Conservation (phyloP, 2,329 filamentous ascomycete genomes). For the Nemania sp. region DNA sequence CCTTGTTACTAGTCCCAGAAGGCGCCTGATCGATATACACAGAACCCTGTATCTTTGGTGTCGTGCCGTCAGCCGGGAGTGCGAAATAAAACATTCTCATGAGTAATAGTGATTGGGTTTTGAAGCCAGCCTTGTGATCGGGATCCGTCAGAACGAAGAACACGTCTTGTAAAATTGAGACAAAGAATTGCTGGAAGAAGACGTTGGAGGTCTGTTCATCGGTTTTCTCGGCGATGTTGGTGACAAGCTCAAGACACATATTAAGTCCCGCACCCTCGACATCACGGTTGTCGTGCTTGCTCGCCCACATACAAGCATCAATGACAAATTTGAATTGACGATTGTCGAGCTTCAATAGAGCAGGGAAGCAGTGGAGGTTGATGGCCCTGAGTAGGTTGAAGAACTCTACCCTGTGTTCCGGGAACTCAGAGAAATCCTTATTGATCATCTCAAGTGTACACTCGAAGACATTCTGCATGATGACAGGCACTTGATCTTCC, state of each 20-base stretch:
- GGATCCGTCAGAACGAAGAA: constrained; percentile 98
- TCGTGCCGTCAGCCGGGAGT: constrained; percentile 67
- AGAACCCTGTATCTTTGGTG: constrained; percentile 87
- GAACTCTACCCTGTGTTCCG: constrained; percentile 98
- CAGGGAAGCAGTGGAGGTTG: constrained; percentile 95
- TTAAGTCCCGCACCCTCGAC: constrained; percentile 95
- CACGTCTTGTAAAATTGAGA: constrained; percentile 93
- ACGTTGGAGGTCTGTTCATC: constrained; percentile 84
- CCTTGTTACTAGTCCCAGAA: constrained; percentile 81
- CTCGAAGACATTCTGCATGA: constrained; percentile 98
- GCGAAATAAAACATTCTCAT: constrained; percentile 97
- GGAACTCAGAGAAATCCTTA: constrained; percentile 99
- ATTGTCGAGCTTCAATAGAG: constrained; percentile 90
- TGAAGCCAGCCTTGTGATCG: constrained; percentile 99
- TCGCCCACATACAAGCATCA: constrained; percentile 99
- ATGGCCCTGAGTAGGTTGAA: constrained; percentile 96
- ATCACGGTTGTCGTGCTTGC: constrained; percentile 98
- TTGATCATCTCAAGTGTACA: constrained; percentile 99
- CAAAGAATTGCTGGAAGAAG: constrained; percentile 98
- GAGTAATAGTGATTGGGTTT: constrained; percentile 91
- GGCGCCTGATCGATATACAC: constrained; percentile 89
- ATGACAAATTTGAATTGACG: constrained; percentile 99
- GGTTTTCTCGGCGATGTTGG: constrained; percentile 93
- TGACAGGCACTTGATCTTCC: constrained; percentile 96
- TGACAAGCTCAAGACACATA: constrained; percentile 97